A percentile compares a stretch with the other conserved stretches of the same genome.
These are phyloP conservation scores for Xerocomellus chrysenteron DNA, from an alignment of 768 basidiomycete species.

Conservation along the genomic window DNA sequence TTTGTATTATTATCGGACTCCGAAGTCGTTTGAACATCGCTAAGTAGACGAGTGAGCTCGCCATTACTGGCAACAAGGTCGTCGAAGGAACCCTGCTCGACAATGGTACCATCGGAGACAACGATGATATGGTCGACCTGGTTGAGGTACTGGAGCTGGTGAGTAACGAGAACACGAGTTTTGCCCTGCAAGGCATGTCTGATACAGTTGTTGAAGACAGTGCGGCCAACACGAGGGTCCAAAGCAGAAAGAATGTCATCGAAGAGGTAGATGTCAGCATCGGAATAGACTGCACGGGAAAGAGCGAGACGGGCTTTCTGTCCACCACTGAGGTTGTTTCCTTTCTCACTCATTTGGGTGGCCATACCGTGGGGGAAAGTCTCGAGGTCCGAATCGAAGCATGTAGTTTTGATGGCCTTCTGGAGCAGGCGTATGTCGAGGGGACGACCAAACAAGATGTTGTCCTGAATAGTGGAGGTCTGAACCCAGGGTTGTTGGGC, in stretches of 20 bases:
- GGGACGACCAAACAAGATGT: constrained; percentile 31
- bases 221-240: constrained; percentile 45
- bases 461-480: constrained; percentile 31
- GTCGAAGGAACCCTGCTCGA: constrained; percentile 45
- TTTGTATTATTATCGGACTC: constrained; percentile 1
- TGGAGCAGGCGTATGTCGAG: constrained; percentile 27
- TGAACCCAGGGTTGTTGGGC: constrained; percentile 35
- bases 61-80: constrained; percentile 33
- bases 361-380: constrained; percentile 30
- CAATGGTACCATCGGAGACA: constrained; percentile 42
- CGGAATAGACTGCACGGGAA: constrained; percentile 46
- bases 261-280: constrained; percentile 42
- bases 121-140: constrained; percentile 48
- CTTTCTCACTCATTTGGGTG: constrained; percentile 50
- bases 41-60: constrained; percentile 27
- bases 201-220: constrained; percentile 29
- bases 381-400: constrained; percentile 31
- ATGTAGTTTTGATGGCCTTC: constrained; percentile 27
- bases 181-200: constrained; percentile 21
- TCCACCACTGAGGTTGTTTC: constrained; percentile 44
- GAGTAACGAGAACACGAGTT: constrained; percentile 31
- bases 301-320: constrained; percentile 50
- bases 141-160: constrained; percentile 32
- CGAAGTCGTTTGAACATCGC: constrained; percentile 16
- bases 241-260: constrained; percentile 49